Base-by-base conservation (phyloP, 768 basidiomycete genomes). In the Lepiota brunneoincarnata region DNA sequence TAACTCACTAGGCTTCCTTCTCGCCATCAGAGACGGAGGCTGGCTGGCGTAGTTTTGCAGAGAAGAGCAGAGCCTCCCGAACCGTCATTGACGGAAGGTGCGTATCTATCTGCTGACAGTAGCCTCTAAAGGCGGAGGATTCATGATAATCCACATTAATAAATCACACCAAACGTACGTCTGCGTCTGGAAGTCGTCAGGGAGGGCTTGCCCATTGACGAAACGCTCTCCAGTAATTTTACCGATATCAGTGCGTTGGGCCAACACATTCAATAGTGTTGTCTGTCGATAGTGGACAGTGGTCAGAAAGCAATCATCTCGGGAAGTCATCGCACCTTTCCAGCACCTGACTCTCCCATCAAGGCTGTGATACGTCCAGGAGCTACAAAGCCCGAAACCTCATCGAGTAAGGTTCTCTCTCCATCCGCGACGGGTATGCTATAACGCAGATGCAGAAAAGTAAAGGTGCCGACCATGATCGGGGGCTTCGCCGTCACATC, bases 41-140 rank as follows among this genome's bases (percentile, higher is more conserved):
- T 0, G 89, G 89, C 64, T 93, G 92, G 46, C 91, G 86, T 41
- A 93, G 74, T 55, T 79, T 84, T 3, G 91, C 92, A 0, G 91
- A 93, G 72, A 91, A 89, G 17, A 87, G 68, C 1, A 94, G 74
- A 0, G 91, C 90, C 63, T 94, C 91, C 20, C 89, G 83, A 21
- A 94, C 91, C 5, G 91, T 93, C 1, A 81, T 66, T 6, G 83
- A 81, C n/a, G 83, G 81, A 39, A 86, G 74, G 68, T 94, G 93
- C 0, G 83, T 87, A 60, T 92, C 90, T 75, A 83, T 82, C 65
- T 96, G 93, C 63, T 95, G 91, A 55, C 84, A 87, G 62, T 93
- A 94, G 0, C 89, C 91, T 63, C 67, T 67, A 28, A 28, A 28
- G 26, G 35, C 14, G 34, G 5, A 17, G 20, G n/a, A n/a, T 12